Evolutionary conservation across 1,284 basidiomycete genomes (phyloP), one percentile per base, ranked within the genome.

Genomic region (Moniliophthora roreri): DNA sequence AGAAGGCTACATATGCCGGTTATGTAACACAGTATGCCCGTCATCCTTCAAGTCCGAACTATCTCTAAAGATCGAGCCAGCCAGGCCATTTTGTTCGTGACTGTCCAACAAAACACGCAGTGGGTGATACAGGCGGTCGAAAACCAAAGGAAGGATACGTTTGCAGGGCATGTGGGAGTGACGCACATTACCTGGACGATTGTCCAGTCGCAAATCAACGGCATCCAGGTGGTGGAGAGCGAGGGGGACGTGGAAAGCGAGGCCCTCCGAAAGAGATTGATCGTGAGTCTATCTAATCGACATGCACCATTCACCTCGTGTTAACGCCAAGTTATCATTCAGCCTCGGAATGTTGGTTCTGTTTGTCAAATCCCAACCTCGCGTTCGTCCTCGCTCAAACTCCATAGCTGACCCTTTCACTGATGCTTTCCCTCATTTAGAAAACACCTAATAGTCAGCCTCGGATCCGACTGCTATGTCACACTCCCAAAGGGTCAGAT

Each of bases 271-370:
- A 87, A 64, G 89, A 92, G 64, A 91, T 94, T 54, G 81, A 77
- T 53, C 87, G 91, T 91, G 64, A 65, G 88, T 73, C 18, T 46
- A 26, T 28, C 16, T 9, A 18, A 7, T 13, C 38, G 20, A 7
- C 4, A 37, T 37, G 21, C 16, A 48, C 24, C 7, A 6, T 18
- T 24, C 15, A 15, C 32, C n/a, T n/a, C n/a, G n/a, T n/a, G n/a
- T 32, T 7, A 18, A 48, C 24, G 20, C 38, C 24, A 24, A 49
- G 48, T 49, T 40, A 35, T 48, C 34, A 51, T n/a, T 60, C n/a
- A 92, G 90, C 91, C 58, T 87, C 88, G 56, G 89, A 93, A 71
- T 95, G 95, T 69, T 97, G 95, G 94, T 97, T 97, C 76, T 98
- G 95, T 68, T 67, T 98, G 51, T 95, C 92, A 46, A 97, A 97